Base-by-base conservation (phyloP, 2,329 filamentous ascomycete genomes). In the Talaromyces sp. region DNA sequence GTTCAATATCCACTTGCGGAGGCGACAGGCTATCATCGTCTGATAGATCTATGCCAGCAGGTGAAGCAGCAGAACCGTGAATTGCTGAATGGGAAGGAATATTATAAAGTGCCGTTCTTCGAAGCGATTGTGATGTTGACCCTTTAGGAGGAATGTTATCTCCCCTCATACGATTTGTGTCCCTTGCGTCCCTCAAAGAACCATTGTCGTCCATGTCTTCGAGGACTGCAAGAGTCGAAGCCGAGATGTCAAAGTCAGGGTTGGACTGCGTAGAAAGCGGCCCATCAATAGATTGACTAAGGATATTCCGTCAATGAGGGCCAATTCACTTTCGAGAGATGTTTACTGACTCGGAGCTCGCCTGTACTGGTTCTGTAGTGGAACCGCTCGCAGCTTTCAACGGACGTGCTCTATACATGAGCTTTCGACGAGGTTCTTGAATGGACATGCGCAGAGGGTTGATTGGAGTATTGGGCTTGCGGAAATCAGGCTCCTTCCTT, bases 361-460 rank as follows among this genome's bases (percentile, higher is more conserved):
- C 33, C 36, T 54, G 66, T 51, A n/a, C 56, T 54, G 64, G 59
- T 19, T 58, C 55, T 17, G 54, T 11, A 3, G 17, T 57, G 54
- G 33, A 49, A 25, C 36, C 52, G 62, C 33, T 61, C 30, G 58
- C 30, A 51, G 58, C 51, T 49, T 52, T 61, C 19, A 52, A 27
- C 10, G 73, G 72, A 33, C 77, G 64, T 25, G 73, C 75, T 58
- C 69, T 70, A 63, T 78, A 80, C 72, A 80, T 76, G 32, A 80
- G 61, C 61, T 79, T 80, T n/a, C 68, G 74, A 15, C 77, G 74
- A 8, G 76, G 75, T 56, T 75, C 77, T 36, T 69, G 67, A 17
- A 63, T 66, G 0, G 69, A 65, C 25, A 78, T 67, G 15, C 72
- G 71, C 60, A 78, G 68, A 1, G 68, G 67, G 15, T 69, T 73